These are phyloP conservation scores for Trametes elegans DNA, from an alignment of 768 basidiomycete genomes.

Conservation along the genomic window DNA sequence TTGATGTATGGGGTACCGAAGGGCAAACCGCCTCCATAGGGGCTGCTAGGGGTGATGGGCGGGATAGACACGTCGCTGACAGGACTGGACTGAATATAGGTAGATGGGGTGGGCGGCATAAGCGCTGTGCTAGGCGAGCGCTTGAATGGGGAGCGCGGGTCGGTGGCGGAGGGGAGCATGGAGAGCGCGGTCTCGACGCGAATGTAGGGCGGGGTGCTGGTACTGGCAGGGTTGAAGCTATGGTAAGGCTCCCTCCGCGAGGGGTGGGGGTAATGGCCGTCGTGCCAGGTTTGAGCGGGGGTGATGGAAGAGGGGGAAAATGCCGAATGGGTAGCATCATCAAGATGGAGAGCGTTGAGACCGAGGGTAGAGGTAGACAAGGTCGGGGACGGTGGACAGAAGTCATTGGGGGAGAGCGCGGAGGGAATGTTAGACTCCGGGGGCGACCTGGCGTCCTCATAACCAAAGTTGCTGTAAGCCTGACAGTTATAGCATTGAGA, in stretches of 20 bases:
- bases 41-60: constrained; percentile 5
- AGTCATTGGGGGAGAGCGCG: not conserved
- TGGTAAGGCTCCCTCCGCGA: not conserved
- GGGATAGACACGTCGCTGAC: constrained; percentile 9
- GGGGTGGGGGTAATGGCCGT: too few relatives aligned
- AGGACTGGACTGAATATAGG: constrained; percentile 3
- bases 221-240: not conserved
- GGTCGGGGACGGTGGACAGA: not conserved
- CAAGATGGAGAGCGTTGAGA: too few relatives aligned
- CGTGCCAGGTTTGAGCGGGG: too few relatives aligned
- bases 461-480: not conserved
- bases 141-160: not conserved
- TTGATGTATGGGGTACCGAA: constrained; percentile 1
- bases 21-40: not conserved
- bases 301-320: too few relatives aligned
- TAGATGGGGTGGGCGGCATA: not conserved
- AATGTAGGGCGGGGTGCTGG: constrained; percentile 5
- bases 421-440: not conserved
- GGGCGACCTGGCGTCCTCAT: not conserved
- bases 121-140: constrained; percentile 4
- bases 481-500: too few relatives aligned
- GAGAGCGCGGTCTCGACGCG: constrained; percentile 10
- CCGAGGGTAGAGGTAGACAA: too few relatives aligned
- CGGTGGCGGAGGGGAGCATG: not conserved
- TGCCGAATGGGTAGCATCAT: too few relatives aligned